Base-by-base conservation (phyloP, 108 stramenopile genomes). In the Pseudonitzschia multiseries region DNA sequence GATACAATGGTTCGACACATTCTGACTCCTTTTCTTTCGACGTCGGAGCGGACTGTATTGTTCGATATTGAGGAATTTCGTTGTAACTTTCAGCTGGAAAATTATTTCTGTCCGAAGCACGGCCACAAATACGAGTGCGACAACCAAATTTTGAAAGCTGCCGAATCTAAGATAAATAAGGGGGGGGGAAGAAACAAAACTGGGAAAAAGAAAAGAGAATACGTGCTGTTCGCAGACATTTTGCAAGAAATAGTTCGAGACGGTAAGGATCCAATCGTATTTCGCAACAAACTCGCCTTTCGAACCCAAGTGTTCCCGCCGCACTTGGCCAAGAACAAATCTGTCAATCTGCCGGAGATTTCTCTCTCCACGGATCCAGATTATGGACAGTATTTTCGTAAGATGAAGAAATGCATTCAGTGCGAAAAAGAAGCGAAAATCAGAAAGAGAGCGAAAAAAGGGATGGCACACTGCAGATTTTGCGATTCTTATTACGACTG, bases 21-120 rank as follows among this genome's bases (percentile, higher is more conserved):
- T 26, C 13, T 56, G 6, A 56, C 10, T 26, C 54, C 54, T 20
- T 56, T 26, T 10, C 54, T 56, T 12, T 22, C 4, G 20, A 1
- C 54, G 10, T 20, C 54, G 54, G 54, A 56, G 20, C 54, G 54
- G 0, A 22, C 24, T 1, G 26, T 26, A 13, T 56, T 56, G 54
- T 56, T 56, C 10, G 2, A 26, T 26, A 56, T 56, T 26, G 22
- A 9, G 54, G 54, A 56, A 56, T 56, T 21, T 2, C 2, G 54
- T 24, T 1, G 24, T 8, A 56, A 1, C 54, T 56, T 56, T 56
- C 22, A 10, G 1, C 54, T 56, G 2, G 26, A 56, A 56, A 26
- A 56, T 56, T 20, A 56, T 20, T 56, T 56, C 26, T 56, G 54
- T 56, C 24, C 54, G 10, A 56, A 56, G 24, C 54, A 56, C 54